Base-by-base conservation (phyloP, 2,329 filamentous ascomycete species). In the Stachybotrys elegans region DNA sequence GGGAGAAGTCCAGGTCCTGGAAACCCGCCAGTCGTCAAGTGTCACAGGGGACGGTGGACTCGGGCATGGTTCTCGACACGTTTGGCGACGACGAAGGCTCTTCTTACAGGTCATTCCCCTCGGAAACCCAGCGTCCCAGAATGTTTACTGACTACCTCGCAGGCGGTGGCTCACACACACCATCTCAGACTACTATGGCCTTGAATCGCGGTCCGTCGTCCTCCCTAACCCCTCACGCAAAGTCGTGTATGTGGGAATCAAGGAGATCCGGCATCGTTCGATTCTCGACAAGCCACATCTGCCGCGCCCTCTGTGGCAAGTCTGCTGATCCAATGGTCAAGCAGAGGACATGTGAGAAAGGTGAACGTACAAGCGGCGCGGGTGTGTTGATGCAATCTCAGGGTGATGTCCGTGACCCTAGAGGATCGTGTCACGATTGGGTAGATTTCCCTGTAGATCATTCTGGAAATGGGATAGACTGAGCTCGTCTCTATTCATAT, bases 141-240 rank as follows among this genome's bases (percentile, higher is more conserved):
- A 35, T 37, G 27, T 36, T 12, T 42, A 37, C 48, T 53, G 32
- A 55, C 44, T 22, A 14, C 0, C 17, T n/a, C 36, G 5, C 16
- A 92, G 87, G 53, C 86, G 92, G 51, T 97, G 91, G 87, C 79
- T 97, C 43, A 88, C 94, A 2, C 91, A 97, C 65, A 86, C 88
- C 46, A 91, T 97, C 50, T 92, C 88, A 9, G 81, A 85, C 32
- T 97, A 97, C 64, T 97, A 97, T 60, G 91, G 90, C 36, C 76
- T 96, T 45, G 79, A 83, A 48, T 95, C 91, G 17, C 89, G 83
- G 70, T 91, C 87, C 5, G 79, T 92, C 47, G 86, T 85, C 0
- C 76, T 84, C 1, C 83, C 82, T 23, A 74, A 81, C 51, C 84
- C 88, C 3, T 78, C 82, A 13, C 78, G 84, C 42, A 79, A 88